Base-by-base conservation (phyloP, 116 monocot species). In the Dioscorea cayenensis region DNA sequence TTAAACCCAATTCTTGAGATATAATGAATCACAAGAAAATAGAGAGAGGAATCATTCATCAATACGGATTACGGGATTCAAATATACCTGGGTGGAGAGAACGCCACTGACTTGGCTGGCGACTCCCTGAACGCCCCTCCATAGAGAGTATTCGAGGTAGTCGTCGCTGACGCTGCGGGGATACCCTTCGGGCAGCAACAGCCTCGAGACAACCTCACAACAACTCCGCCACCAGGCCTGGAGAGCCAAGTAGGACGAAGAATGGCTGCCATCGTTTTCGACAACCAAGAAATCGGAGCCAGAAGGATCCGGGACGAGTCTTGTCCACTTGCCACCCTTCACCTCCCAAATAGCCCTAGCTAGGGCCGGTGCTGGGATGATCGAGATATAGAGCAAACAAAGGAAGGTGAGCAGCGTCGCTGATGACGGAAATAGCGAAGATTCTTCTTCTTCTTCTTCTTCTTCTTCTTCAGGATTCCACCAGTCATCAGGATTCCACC, bases 41-140 rank as follows among this genome's bases (percentile, higher is more conserved):
- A 63, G 18, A 22, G 14, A 48, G 18, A 27, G 21, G 36, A 32
- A 43, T 7, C 17, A 17, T 43, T 43, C 43, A 7, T 43, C 43
- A 43, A 43, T 43, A 0, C 6, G 43, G 43, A 12, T 6, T n/a
- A 43, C 5, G 43, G 43, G 43, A 43, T 43, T 43, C 43, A 7
- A 8, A 7, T 43, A 43, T 63, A 95, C 96, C 92, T 92, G 92
- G 10, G 92, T 96, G 65, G 96, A 90, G 64, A 96, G 88, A 18
- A 96, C 92, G 18, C 90, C 92, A 62, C 82, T 92, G 76, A 92
- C 81, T 76, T 92, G 96, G 79, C 92, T 92, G 29, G 96, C 96
- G 23, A 96, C 78, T 12, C 92, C 90, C 82, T 96, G 96, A n/a
- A 84, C 77, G 3, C 75, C 92, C 72, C 96, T 82, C 96, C 96